Evolutionary conservation across 2,329 filamentous ascomycete species (phyloP).

Genomic region (Pleoardoris graminearum): DNA sequence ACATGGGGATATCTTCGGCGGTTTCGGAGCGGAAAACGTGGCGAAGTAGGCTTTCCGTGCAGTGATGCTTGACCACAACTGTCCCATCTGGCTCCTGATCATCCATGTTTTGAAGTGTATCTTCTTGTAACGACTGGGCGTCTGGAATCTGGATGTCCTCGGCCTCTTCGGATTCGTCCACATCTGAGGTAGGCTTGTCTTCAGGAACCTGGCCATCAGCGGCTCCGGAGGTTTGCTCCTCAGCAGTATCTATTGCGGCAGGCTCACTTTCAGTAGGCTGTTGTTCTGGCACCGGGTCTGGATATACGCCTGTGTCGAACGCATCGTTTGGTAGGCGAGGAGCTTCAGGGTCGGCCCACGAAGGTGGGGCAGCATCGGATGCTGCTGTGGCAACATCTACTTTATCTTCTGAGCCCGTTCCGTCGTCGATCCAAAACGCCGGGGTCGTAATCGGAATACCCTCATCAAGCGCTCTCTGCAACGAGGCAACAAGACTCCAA

Average conservation of each 20-base stretch:
- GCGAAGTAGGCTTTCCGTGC: neutral
- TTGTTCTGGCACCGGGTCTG: neutral
- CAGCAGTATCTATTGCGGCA: neutral
- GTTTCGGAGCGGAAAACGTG: conserved; percentile 80
- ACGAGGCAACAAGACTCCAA: conserved; percentile 85
- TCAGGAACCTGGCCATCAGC: neutral
- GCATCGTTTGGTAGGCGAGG: neutral
- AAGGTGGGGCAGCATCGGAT: neutral
- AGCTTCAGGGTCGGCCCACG: neutral
- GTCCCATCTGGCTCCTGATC: neutral
- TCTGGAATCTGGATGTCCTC: neutral
- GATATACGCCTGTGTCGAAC: conserved; percentile 3
- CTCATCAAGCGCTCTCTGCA: conserved; percentile 88
- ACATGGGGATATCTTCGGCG: conserved; percentile 82
- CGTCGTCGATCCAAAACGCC: conserved; percentile 79
- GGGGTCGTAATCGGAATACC: conserved; percentile 87
- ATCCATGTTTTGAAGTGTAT: neutral
- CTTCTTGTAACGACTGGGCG: neutral
- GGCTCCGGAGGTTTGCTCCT: neutral
- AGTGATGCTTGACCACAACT: neutral
- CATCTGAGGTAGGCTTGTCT: neutral
- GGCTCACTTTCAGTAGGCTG: neutral
- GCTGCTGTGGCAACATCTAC: conserved; percentile 51
- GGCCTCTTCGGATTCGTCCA: neutral
- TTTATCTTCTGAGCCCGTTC: conserved; percentile 73